These are phyloP conservation scores for Musa beccarii DNA, from an alignment of 176 grass and related monocot species.

Conservation along the genomic window DNA sequence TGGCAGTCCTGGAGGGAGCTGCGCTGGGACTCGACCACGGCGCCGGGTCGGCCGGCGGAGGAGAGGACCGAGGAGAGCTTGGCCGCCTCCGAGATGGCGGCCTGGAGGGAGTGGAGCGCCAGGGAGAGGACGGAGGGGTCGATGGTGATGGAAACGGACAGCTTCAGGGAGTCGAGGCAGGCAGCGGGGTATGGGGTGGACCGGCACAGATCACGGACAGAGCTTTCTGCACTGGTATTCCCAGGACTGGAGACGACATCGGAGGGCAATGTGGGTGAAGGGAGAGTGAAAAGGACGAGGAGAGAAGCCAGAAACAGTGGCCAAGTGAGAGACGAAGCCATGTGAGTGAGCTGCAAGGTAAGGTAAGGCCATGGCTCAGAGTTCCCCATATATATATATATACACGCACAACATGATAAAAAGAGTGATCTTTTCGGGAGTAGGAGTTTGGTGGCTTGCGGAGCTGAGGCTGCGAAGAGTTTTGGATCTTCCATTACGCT, in stretches of 20 bases:
- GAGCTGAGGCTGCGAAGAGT: no score
- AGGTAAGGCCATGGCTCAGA: no score
- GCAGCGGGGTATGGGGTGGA: constrained; percentile 6
- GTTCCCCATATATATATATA: no score
- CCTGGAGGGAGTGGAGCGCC: constrained; percentile 5
- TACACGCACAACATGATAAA: no score
- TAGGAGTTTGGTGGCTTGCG: no score
- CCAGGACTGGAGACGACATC: background rate
- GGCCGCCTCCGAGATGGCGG: background rate
- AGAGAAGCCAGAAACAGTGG: background rate
- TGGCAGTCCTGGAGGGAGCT: constrained; percentile 17
- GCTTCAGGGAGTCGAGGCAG: constrained; percentile 7
- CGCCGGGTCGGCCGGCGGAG: background rate
- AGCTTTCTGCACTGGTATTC: background rate
- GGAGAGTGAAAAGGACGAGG: constrained; percentile 1
- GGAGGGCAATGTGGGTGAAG: background rate
- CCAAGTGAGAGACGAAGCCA: background rate
- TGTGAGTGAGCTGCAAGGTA: no score
- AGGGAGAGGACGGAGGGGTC: constrained; percentile 12
- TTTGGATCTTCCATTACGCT: no score
- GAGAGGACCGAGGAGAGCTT: constrained; percentile 9
- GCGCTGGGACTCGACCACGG: constrained; percentile 5
- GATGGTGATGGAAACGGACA: constrained; percentile 6
- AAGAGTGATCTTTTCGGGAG: no score
- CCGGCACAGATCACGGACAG: background rate